These are phyloP conservation scores for Kingdonia uniflora DNA, from an alignment of 164 flowering plant species.

Conservation along the genomic window DNA sequence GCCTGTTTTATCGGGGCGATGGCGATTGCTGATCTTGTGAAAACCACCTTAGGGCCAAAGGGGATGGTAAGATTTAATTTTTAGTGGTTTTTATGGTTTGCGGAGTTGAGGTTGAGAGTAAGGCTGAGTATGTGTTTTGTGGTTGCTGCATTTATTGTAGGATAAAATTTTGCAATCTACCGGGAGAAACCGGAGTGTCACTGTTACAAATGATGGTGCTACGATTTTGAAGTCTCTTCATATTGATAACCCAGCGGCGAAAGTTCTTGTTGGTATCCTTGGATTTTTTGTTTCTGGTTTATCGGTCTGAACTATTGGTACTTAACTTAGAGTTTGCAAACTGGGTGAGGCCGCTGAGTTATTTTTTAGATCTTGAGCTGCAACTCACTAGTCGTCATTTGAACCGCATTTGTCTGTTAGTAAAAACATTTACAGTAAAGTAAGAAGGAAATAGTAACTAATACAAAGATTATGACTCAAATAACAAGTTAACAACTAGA, in stretches of 20 bases:
- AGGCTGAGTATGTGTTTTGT: background rate
- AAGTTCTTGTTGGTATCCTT: constrained; percentile 97
- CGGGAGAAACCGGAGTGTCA: constrained; percentile 73
- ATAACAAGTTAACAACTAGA: no score
- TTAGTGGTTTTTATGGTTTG: background rate
- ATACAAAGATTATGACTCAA: no score
- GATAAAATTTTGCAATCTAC: constrained; percentile 94
- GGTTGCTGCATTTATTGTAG: constrained; percentile 24
- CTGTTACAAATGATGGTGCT: constrained; percentile 98
- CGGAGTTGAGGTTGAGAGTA: background rate
- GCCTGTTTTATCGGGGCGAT: constrained; percentile 94
- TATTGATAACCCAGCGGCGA: constrained; percentile 95
- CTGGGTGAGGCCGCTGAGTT: no score
- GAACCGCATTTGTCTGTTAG: no score
- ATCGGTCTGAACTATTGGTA: no score
- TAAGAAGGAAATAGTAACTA: no score
- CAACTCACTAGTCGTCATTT: no score
- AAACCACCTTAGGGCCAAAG: constrained; percentile 96
- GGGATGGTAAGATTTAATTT: constrained; percentile 63
- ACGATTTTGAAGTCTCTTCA: constrained; percentile 93
- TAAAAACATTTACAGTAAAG: no score
- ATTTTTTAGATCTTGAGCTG: no score
- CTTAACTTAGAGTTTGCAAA: no score
- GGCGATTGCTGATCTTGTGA: constrained; percentile 95
- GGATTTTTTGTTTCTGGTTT: background rate